These are phyloP conservation scores for Hortiboletus campestris DNA, from an alignment of 768 basidiomycete species.

Conservation along the genomic window DNA sequence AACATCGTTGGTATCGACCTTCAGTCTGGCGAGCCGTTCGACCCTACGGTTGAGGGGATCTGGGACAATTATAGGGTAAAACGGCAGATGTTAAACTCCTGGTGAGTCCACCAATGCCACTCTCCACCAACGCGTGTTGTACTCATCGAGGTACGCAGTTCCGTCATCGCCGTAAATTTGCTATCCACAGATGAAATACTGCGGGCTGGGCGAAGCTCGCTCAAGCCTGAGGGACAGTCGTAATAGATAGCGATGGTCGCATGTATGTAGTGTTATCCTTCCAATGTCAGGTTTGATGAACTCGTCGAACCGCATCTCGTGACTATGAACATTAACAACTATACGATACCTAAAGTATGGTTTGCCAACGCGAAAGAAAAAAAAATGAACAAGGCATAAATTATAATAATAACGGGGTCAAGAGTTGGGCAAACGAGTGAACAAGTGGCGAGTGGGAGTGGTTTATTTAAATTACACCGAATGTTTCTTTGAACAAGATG, in stretches of 20 bases:
- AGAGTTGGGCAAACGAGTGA: conserved; percentile 19
- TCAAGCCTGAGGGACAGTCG: conserved; percentile 75
- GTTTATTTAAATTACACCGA: conserved; percentile 30
- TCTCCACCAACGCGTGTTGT: conserved; percentile 17
- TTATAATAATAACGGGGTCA: conserved; percentile 22
- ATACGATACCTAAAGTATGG: conserved; percentile 23
- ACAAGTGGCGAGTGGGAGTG: conserved; percentile 7
- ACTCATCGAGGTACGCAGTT: conserved; percentile 46
- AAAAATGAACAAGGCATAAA: conserved; percentile 23
- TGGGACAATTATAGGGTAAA: conserved; percentile 99
- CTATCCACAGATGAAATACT: conserved; percentile 96
- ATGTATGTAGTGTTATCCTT: conserved; percentile 19
- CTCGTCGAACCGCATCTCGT: conserved; percentile 10
- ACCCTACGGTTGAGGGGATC: conserved; percentile 92
- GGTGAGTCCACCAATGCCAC: conserved; percentile 48
- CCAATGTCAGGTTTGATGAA: conserved; percentile 15
- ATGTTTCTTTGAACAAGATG: conserved; percentile 6
- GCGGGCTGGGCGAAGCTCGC: conserved; percentile 81
- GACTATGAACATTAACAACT: conserved; percentile 32
- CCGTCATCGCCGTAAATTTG: conserved; percentile 93
- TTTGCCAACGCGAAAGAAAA: conserved; percentile 8
- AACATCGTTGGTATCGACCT: conserved; percentile 90
- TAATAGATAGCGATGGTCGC: conserved; percentile 30
- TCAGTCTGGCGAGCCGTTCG: conserved; percentile 91
- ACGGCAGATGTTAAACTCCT: conserved; percentile 97